Evolutionary conservation across 1,139 yeast genomes (phyloP).

Genomic region (Kazachstania sp.): DNA sequence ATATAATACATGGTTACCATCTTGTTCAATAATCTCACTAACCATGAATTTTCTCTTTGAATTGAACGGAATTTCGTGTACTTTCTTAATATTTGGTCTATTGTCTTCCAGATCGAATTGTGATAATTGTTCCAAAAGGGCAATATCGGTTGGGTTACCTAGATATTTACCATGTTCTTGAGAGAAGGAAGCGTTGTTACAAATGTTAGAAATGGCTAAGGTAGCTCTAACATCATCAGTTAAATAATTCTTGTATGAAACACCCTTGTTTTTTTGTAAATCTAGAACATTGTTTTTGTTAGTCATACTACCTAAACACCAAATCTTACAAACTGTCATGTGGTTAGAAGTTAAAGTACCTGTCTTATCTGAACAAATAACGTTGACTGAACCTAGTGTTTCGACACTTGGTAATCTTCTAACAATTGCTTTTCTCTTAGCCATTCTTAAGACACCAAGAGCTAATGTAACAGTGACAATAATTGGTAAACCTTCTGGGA

Average conservation of each 20-base stretch:
- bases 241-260: slow-evolving; percentile 39
- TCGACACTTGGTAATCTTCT: slow-evolving; percentile 91
- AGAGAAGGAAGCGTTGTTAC: slow-evolving; percentile 73
- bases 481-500: slow-evolving; percentile 96
- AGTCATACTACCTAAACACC: slow-evolving; percentile 63
- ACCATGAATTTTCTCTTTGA: slow-evolving; percentile 88
- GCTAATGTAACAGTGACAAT: slow-evolving; percentile 96
- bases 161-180: slow-evolving; percentile 61
- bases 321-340: slow-evolving; percentile 82
- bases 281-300: slow-evolving; percentile 39
- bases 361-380: slow-evolving; percentile 89
- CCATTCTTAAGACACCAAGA: slow-evolving; percentile 92
- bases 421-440: slow-evolving; percentile 84
- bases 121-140: slow-evolving; percentile 65
- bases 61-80: slow-evolving; percentile 74
- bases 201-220: slow-evolving; percentile 63
- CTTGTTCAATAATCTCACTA: slow-evolving; percentile 41
- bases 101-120: slow-evolving; percentile 65
- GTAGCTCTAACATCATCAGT: slow-evolving; percentile 47
- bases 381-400: slow-evolving; percentile 91
- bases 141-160: slow-evolving; percentile 94
- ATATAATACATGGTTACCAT: slow-evolving; percentile 50
- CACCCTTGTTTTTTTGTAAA: slow-evolving; percentile 41
- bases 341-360: slow-evolving; percentile 93
- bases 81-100: slow-evolving; percentile 44